Evolutionary conservation across 2,329 filamentous ascomycete genomes (phyloP).

Genomic region (Aspergillus arachidicola): DNA sequence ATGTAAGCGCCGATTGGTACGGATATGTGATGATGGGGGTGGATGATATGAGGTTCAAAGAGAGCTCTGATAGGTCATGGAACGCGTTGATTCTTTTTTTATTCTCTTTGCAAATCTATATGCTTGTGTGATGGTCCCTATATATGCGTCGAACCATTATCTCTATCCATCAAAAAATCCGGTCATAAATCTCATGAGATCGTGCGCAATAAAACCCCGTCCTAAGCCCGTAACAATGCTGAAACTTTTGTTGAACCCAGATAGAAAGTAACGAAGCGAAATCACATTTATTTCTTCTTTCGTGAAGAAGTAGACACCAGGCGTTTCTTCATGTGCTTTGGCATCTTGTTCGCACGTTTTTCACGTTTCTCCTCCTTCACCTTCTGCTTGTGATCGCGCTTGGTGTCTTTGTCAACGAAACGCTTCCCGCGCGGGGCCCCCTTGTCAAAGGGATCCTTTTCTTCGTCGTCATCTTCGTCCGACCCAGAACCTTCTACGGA

Average conservation of each 20-base stretch:
- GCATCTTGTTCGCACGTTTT: constrained; percentile 92
- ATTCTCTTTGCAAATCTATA: constrained; percentile 5
- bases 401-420: constrained; percentile 89
- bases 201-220: constrained; percentile 25
- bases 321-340: constrained; percentile 88
- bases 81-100: constrained; percentile 9
- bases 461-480: constrained; percentile 54
- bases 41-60: constrained; percentile 39
- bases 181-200: constrained; percentile 30
- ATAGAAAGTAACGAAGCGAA: background rate
- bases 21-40: constrained; percentile 8
- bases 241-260: constrained; percentile 8
- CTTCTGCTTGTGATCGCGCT: constrained; percentile 82
- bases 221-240: constrained; percentile 4
- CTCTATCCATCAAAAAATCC: constrained; percentile 13
- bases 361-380: constrained; percentile 96
- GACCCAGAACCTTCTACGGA: constrained; percentile 36
- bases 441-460: constrained; percentile 59
- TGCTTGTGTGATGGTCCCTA: constrained; percentile 1
- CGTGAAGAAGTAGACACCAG: constrained; percentile 33
- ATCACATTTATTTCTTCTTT: constrained; percentile 39
- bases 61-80: constrained; percentile 44
- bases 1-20: constrained; percentile 33
- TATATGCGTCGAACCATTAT: constrained; percentile 20
- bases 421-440: constrained; percentile 75